Evolutionary conservation across 1,284 basidiomycete genomes (phyloP).

Genomic region (Trametes pubescens): DNA sequence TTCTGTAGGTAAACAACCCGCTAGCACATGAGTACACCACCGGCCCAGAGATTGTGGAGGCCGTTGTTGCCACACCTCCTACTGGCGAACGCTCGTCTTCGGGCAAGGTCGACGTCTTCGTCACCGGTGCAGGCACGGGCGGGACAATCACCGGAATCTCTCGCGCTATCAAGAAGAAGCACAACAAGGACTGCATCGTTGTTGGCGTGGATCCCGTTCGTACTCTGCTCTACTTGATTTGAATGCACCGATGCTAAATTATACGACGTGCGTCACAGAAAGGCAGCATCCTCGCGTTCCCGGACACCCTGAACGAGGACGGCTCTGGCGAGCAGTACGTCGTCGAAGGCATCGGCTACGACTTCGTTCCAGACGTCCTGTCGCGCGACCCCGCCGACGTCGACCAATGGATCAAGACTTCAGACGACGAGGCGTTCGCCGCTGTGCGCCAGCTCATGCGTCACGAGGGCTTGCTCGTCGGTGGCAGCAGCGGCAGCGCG

Average conservation of each 20-base stretch:
- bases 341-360: constrained; percentile 96
- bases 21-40: constrained; percentile 89
- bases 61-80: constrained; percentile 69
- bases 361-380: constrained; percentile 89
- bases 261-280: constrained; percentile 52
- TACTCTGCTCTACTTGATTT: constrained; percentile 16
- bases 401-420: constrained; percentile 88
- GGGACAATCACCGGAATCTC: constrained; percentile 93
- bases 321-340: constrained; percentile 73
- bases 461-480: constrained; percentile 88
- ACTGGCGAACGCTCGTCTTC: constrained; percentile 64
- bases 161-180: constrained; percentile 80
- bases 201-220: constrained; percentile 93
- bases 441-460: constrained; percentile 85
- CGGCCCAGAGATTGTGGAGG: constrained; percentile 88
- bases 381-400: constrained; percentile 61
- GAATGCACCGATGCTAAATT: constrained; percentile 5
- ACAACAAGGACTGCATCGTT: constrained; percentile 75
- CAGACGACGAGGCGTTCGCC: constrained; percentile 83
- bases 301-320: constrained; percentile 55
- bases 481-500: constrained; percentile 91
- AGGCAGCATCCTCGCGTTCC: constrained; percentile 88
- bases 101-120: constrained; percentile 81
- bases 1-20: constrained; percentile 76
- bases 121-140: constrained; percentile 95